These are phyloP conservation scores for Stygiomarasmius scandens DNA, from an alignment of 1,284 basidiomycete genomes.

Conservation along the genomic window DNA sequence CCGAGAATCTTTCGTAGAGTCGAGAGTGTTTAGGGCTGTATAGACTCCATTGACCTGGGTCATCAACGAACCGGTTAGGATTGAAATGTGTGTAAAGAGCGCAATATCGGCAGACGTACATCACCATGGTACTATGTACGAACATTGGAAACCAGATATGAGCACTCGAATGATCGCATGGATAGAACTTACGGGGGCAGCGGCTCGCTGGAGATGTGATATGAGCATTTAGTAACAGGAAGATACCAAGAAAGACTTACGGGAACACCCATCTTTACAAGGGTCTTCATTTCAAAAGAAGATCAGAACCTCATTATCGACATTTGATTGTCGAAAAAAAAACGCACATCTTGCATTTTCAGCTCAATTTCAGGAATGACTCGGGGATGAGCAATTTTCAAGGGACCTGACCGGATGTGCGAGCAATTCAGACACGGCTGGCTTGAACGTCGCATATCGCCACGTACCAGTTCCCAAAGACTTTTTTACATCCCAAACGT, in stretches of 20 bases:
- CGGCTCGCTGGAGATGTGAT: not conserved
- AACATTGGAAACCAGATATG: too few relatives aligned
- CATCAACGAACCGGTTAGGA: too few relatives aligned
- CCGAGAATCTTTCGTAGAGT: slow-evolving; percentile 19
- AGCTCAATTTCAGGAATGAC: slow-evolving; percentile 10
- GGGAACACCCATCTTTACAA: slow-evolving; percentile 9
- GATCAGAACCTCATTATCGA: too few relatives aligned
- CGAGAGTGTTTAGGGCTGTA: slow-evolving; percentile 15
- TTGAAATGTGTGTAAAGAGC: too few relatives aligned
- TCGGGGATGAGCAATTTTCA: slow-evolving; percentile 15
- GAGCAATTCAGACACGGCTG: not conserved
- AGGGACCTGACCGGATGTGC: slow-evolving; percentile 16
- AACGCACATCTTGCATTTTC: slow-evolving; percentile 8
- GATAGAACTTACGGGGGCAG: slow-evolving; percentile 14
- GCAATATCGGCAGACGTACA: not conserved
- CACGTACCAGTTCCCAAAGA: slow-evolving; percentile 8
- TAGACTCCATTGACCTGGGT: slow-evolving; percentile 20
- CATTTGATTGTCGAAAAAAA: not conserved
- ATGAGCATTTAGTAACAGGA: too few relatives aligned
- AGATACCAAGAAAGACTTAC: too few relatives aligned
- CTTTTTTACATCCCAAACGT: slow-evolving; percentile 6
- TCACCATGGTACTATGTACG: slow-evolving; percentile 12
- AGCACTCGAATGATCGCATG: too few relatives aligned
- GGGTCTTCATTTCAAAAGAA: slow-evolving; percentile 8
- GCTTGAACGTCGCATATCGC: not conserved